Percentiles rank a stretch among this genome's conserved stretches.
Conservation (phyloP, 2,329 filamentous ascomycete genomes). For the Thermoascus crustaceus region DNA sequence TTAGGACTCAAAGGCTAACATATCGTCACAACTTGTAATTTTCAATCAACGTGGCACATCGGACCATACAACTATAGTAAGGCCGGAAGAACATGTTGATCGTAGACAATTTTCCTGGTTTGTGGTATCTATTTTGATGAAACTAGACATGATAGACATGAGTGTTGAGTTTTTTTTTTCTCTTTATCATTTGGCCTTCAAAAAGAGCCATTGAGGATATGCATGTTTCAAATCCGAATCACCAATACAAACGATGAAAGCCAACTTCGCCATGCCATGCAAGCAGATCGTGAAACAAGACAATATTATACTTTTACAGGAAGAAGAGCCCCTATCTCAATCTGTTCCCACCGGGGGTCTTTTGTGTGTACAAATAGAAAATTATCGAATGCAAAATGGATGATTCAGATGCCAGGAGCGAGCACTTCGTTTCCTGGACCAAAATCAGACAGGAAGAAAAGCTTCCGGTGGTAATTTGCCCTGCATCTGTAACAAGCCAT, state of each 20-base stretch:
- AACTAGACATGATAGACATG: no score
- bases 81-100: no score
- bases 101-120: no score
- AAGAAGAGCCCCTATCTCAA: background rate
- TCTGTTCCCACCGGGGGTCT: background rate
- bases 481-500: conserved; percentile 18
- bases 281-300: background rate
- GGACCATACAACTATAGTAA: no score
- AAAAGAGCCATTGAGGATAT: no score
- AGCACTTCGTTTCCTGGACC: background rate
- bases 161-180: no score
- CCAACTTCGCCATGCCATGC: conserved; percentile 1
- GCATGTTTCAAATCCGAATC: conserved; percentile 1
- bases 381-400: background rate
- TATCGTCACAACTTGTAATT: no score
- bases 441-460: conserved; percentile 36
- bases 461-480: conserved; percentile 43
- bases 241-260: background rate
- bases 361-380: background rate
- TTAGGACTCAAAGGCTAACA: no score
- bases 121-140: no score
- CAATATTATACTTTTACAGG: conserved; percentile 2
- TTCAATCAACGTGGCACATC: no score
- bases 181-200: no score
- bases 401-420: background rate